phyloP scores from a whole-genome alignment of 768 basidiomycete genomes.

The Brasilioporus rufonigricans region DNA sequence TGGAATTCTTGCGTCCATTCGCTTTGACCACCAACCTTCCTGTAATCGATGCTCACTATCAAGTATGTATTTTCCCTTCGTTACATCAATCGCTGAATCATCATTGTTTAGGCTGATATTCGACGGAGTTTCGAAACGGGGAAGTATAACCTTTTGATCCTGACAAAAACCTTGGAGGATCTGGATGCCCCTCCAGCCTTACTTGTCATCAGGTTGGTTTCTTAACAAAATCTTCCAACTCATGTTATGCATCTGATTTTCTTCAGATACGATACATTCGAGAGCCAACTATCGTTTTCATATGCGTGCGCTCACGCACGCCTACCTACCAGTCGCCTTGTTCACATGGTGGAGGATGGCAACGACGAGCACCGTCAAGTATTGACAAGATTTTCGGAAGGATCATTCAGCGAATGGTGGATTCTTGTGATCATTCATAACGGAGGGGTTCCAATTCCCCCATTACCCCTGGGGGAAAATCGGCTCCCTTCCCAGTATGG shows the following conservation, averaged over 20 bases:
- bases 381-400: conserved; percentile 42
- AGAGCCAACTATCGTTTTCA: conserved; percentile 60
- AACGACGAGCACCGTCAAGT: conserved; percentile 55
- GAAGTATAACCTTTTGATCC: conserved; percentile 60
- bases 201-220: conserved; percentile 58
- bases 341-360: conserved; percentile 62
- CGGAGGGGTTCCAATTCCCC: conserved; percentile 41
- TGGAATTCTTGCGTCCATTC: conserved; percentile 55
- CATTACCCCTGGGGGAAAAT: conserved; percentile 39
- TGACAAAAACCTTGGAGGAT: conserved; percentile 58
- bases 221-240: not conserved
- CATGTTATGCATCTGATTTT: conserved; percentile 9
- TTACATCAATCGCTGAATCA: conserved; percentile 2
- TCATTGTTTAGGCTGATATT: conserved; percentile 44
- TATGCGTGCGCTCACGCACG: conserved; percentile 48
- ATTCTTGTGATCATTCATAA: conserved; percentile 40
- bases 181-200: conserved; percentile 55
- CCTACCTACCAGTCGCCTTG: conserved; percentile 48
- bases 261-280: conserved; percentile 42
- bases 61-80: conserved; percentile 24
- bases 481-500: conserved; percentile 45
- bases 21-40: conserved; percentile 41
- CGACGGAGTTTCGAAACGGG: conserved; percentile 52
- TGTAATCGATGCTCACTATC: conserved; percentile 31
- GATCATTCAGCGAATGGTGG: conserved; percentile 49